phyloP scores from a whole-genome alignment of 2,329 filamentous ascomycete species.

The Pezicula neosporulosa region DNA sequence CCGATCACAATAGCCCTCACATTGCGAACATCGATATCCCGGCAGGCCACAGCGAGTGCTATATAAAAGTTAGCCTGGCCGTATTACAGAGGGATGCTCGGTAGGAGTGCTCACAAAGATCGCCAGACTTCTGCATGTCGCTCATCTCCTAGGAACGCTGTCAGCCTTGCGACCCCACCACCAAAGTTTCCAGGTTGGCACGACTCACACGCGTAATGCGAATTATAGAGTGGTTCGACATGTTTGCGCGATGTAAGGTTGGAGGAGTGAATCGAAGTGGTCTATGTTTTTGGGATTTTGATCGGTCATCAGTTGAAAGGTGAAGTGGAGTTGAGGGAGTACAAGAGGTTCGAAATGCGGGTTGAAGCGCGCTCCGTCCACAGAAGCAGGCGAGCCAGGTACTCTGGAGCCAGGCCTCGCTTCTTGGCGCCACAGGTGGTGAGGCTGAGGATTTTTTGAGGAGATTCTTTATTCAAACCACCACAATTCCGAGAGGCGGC shows the following conservation, averaged over 20 bases:
- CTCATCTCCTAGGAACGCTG: slow-evolving; percentile 65
- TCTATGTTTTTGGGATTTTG: slow-evolving; percentile 4
- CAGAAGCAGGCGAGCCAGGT: no score
- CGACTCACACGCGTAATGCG: slow-evolving; percentile 78
- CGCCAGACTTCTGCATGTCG: slow-evolving; percentile 77
- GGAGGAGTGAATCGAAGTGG: slow-evolving; percentile 5
- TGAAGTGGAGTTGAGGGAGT: background rate
- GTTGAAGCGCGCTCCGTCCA: no score
- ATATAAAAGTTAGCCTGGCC: background rate
- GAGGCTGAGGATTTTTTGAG: no score
- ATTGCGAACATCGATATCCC: slow-evolving; percentile 84
- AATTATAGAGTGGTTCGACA: slow-evolving; percentile 84
- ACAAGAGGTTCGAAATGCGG: no score
- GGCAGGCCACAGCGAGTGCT: slow-evolving; percentile 85
- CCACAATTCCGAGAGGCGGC: no score
- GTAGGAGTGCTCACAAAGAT: slow-evolving; percentile 64
- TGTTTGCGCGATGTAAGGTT: slow-evolving; percentile 29
- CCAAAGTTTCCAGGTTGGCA: slow-evolving; percentile 11
- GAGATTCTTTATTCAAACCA: no score
- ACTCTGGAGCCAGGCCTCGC: no score
- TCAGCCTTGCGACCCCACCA: slow-evolving; percentile 33
- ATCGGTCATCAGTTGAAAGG: slow-evolving; percentile 8
- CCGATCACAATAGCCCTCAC: slow-evolving; percentile 87
- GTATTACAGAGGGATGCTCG: slow-evolving; percentile 9
- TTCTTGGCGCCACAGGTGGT: no score